Conservation (phyloP, 495 filamentous ascomycete genomes). For the Ramalina peruviana region DNA sequence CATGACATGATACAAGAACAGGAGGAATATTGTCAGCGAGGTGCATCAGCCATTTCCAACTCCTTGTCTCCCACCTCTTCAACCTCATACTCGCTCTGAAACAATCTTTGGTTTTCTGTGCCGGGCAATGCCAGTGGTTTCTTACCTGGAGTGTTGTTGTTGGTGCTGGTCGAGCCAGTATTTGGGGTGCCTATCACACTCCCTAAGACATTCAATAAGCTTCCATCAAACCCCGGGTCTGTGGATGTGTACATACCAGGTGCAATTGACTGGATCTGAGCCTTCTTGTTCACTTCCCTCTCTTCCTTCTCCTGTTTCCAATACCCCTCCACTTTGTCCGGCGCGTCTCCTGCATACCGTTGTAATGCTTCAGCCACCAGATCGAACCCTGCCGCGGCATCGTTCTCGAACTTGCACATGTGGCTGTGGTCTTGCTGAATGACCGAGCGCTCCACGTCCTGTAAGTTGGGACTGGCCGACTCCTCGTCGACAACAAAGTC, state of each 20-base stretch:
- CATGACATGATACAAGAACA: no score
- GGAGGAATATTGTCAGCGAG: not conserved
- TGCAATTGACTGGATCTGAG: conserved; percentile 16
- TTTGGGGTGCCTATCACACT: conserved; percentile 11
- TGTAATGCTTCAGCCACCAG: conserved; percentile 57
- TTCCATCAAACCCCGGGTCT: not conserved
- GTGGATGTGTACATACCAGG: conserved; percentile 4
- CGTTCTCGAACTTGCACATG: conserved; percentile 76
- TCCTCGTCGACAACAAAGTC: conserved; percentile 54
- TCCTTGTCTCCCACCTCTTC: conserved; percentile 19
- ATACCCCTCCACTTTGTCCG: conserved; percentile 38
- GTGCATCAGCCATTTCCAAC: conserved; percentile 15
- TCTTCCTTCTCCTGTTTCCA: conserved; percentile 52
- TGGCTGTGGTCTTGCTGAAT: conserved; percentile 75
- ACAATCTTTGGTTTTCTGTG: conserved; percentile 4
- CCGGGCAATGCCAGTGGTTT: conserved; percentile 10
- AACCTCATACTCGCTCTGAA: conserved; percentile 16
- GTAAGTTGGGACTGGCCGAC: conserved; percentile 61
- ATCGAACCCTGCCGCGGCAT: conserved; percentile 57
- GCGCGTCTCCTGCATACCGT: conserved; percentile 51
- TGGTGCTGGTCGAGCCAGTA: conserved; percentile 11
- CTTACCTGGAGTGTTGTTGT: conserved; percentile 14
- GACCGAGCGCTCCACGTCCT: conserved; percentile 60
- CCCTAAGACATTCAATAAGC: conserved; percentile 6
- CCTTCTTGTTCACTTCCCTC: conserved; percentile 28